These are phyloP conservation scores for Penicillium sp. DNA, from an alignment of 2,329 filamentous ascomycete species.

Conservation along the genomic window DNA sequence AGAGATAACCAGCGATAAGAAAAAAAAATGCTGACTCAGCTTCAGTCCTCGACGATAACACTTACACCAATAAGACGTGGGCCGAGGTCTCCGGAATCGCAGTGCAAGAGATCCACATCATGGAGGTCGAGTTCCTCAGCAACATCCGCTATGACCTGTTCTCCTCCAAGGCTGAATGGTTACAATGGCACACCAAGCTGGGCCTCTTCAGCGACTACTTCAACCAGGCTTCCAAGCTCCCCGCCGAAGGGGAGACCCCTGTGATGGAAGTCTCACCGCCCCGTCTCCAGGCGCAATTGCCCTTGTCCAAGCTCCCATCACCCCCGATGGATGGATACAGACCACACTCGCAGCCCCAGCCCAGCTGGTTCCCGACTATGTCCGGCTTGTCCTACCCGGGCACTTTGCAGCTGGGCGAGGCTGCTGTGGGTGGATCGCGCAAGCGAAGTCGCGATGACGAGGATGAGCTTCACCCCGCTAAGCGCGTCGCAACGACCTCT, in stretches of 20 bases:
- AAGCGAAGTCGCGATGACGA: slow-evolving; percentile 63
- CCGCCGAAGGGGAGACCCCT: slow-evolving; percentile 40
- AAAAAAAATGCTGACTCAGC: slow-evolving; percentile 26
- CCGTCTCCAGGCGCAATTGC: slow-evolving; percentile 32
- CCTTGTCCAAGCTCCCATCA: slow-evolving; percentile 44
- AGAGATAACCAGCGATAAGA: slow-evolving; percentile 8
- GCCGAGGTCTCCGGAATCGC: slow-evolving; percentile 94
- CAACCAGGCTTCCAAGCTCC: slow-evolving; percentile 63
- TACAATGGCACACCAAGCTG: slow-evolving; percentile 80
- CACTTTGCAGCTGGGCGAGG: slow-evolving; percentile 27
- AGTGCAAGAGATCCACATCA: slow-evolving; percentile 93
- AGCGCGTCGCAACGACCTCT: slow-evolving; percentile 46
- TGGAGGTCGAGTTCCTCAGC: slow-evolving; percentile 99
- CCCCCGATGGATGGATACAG: slow-evolving; percentile 40
- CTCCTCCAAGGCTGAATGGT: slow-evolving; percentile 84
- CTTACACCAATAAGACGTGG: slow-evolving; percentile 99
- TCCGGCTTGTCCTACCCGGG: slow-evolving; percentile 28
- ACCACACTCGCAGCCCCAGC: slow-evolving; percentile 25
- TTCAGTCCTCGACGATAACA: slow-evolving; percentile 90
- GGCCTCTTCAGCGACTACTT: slow-evolving; percentile 82
- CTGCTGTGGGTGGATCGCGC: slow-evolving; percentile 39
- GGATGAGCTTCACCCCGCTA: slow-evolving; percentile 58
- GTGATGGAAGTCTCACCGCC: slow-evolving; percentile 38
- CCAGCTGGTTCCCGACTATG: slow-evolving; percentile 32
- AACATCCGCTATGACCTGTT: slow-evolving; percentile 96